Base-by-base conservation (phyloP, 495 filamentous ascomycete species). In the Neurospora sp. region DNA sequence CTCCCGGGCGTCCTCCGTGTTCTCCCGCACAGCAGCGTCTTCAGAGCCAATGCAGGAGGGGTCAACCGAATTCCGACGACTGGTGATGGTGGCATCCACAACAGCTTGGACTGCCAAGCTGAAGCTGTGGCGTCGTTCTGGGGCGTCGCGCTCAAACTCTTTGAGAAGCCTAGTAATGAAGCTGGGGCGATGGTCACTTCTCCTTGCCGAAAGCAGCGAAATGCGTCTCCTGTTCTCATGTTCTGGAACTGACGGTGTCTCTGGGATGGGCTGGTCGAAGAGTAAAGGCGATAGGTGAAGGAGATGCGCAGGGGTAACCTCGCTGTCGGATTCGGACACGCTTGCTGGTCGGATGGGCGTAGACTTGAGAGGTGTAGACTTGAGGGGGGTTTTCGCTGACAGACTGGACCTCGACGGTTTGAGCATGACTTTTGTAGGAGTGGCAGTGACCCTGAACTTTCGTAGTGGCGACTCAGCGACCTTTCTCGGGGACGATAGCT, bases 81-180 rank as follows among this genome's bases (percentile, higher is more conserved):
- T 65, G 27, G 22, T 65, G 27, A 16, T 61, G 27, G 53, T 65
- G 31, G 53, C 53, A 65, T 31, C 53, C 6, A 27, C 53, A 65
- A 65, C 53, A 1, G 12, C 41, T 38, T 70, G n/a, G 12, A 71
- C 39, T 10, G 70, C 18, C 10, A 68, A 39, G 38, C 47, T 74
- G 31, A 77, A 80, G 69, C 80, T 82, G 61, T 80, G 80, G 3
- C 80, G 77, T 31, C 80, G 79, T 59, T 59, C 75, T 7, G 75
- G 75, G 4, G 72, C 71, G 2, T 75, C 73, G 1, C 69, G 42
- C 16, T 69, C 65, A 5, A 20, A 72, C 37, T 79, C 75, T 16
- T 75, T 71, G 27, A 75, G 40, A n/a, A 81, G 35, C 8, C 74
- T 71, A 1, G 53, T 14, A 16, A 61, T n/a, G n/a, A 74, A 76